A percentile compares a stretch with the other conserved stretches of the same genome.
Evolutionary conservation across 768 basidiomycete species (phyloP).

Genomic region (Suillus placidus): DNA sequence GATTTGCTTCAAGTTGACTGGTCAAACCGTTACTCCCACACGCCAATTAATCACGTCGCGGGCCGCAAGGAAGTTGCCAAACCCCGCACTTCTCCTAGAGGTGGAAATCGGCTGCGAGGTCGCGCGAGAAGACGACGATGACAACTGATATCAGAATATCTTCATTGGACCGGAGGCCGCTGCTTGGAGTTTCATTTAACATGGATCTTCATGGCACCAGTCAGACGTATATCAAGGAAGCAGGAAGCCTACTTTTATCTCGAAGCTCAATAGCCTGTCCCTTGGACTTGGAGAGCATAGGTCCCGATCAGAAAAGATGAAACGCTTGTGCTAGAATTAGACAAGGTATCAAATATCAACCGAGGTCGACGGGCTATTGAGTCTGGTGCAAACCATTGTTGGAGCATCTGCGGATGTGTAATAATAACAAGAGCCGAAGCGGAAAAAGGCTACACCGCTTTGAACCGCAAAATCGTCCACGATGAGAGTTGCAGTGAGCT

Average conservation of each 20-base stretch:
- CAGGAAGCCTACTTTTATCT: background rate
- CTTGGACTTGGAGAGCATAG: no score
- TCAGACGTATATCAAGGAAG: background rate
- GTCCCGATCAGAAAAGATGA: slow-evolving; percentile 3
- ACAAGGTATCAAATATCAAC: background rate
- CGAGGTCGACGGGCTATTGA: background rate
- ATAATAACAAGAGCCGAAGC: background rate
- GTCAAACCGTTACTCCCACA: background rate
- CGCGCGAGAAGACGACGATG: background rate
- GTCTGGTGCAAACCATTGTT: background rate
- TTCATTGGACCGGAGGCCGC: background rate
- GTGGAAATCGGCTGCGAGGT: background rate
- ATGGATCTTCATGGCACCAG: background rate
- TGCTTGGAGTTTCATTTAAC: background rate
- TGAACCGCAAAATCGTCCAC: background rate
- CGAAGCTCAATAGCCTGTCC: background rate
- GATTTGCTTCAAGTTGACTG: background rate
- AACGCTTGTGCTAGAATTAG: background rate
- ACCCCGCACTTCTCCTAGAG: background rate
- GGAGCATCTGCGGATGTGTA: no score
- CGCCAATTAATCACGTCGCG: no score
- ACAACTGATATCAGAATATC: background rate
- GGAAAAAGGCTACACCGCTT: background rate
- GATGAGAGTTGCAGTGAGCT: background rate
- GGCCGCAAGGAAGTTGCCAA: background rate